Evolutionary conservation across 352 stramenopile species (phyloP), one percentile per base, ranked within the genome.

Genomic region (Peronospora destructor): DNA sequence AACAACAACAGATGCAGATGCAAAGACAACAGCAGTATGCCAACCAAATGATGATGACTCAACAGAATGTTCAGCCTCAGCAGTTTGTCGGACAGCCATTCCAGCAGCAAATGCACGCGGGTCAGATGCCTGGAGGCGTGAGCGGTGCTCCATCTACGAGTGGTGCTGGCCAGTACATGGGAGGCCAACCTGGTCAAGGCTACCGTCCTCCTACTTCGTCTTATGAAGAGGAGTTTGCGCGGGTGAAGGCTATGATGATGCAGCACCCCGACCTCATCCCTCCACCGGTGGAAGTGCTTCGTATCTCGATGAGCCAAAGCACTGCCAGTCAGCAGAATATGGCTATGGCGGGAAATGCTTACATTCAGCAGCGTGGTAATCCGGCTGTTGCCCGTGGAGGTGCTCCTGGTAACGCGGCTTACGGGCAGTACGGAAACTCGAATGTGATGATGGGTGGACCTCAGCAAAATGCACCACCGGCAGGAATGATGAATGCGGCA

Each of bases 161-260:
- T 21, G 66, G 65, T 29, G 69, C 68, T 36, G 69, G 56, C 1
- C 68, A 75, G 55, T 89, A 84, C 50, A 89, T 91, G 71, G 68
- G 72, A 41, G 52, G 44, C 6, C 76, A 72, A 44, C 64, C 69
- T 34, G 39, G 49, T 10, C 76, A 81, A 47, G 48, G 59, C 6
- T 91, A 81, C 49, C 73, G 81, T 40, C 65, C 71, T 13, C 64
- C 67, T 6, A 80, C 67, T 6, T 85, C 81, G 19, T 82, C 72
- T 7, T 93, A 91, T 48, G 84, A 92, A 45, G 80, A 94, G 54
- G 84, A 94, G 53, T 86, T 91, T 56, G 80, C 84, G 50, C 71
- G 83, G 14, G 77, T 94, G 32, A 91, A 91, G 63, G 83, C 81
- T 33, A 91, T 91, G 84, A 87, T 92, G 71, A 87, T 87, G 71